Evolutionary conservation across 1,284 basidiomycete species (phyloP).

Genomic region (Amylostereum chailletii): DNA sequence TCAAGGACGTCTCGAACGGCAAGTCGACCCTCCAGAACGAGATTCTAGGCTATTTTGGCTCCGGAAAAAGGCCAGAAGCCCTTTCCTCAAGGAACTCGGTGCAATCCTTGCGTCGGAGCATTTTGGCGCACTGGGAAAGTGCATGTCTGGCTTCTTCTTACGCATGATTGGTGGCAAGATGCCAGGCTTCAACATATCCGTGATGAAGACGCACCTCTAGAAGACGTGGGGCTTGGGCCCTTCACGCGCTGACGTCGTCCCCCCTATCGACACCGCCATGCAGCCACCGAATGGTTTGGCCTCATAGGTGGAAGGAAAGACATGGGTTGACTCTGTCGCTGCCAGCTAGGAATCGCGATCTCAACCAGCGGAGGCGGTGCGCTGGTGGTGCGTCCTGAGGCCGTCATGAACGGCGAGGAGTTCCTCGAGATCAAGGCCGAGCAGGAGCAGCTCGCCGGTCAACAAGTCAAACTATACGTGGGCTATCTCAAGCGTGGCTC

Average conservation of each 20-base stretch:
- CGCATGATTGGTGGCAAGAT: slow-evolving; percentile 93
- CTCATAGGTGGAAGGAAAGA: slow-evolving; percentile 87
- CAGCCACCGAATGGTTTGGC: slow-evolving; percentile 93
- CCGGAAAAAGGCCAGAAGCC: too few species aligned
- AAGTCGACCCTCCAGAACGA: slow-evolving; percentile 94
- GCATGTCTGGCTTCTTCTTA: slow-evolving; percentile 85
- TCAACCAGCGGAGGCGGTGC: slow-evolving; percentile 51
- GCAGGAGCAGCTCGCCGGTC: slow-evolving; percentile 86
- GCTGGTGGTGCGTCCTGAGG: slow-evolving; percentile 62
- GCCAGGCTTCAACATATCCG: slow-evolving; percentile 95
- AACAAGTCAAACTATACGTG: slow-evolving; percentile 94
- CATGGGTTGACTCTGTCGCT: slow-evolving; percentile 87
- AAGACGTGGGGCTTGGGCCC: slow-evolving; percentile 94
- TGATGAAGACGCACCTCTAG: slow-evolving; percentile 82
- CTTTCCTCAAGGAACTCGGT: slow-evolving; percentile 94
- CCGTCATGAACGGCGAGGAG: slow-evolving; percentile 95
- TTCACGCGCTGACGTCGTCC: slow-evolving; percentile 82
- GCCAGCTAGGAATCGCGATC: slow-evolving; percentile 66
- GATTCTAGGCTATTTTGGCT: slow-evolving; percentile 88
- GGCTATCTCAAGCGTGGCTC: slow-evolving; percentile 93
- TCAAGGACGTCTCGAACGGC: slow-evolving; percentile 82
- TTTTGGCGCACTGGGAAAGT: too few species aligned
- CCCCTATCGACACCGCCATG: slow-evolving; percentile 85
- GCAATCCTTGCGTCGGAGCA: slow-evolving; percentile 73
- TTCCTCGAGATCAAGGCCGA: slow-evolving; percentile 94